Evolutionary conservation across 768 basidiomycete species (phyloP).

Genomic region (Fibroporia radiculosa): DNA sequence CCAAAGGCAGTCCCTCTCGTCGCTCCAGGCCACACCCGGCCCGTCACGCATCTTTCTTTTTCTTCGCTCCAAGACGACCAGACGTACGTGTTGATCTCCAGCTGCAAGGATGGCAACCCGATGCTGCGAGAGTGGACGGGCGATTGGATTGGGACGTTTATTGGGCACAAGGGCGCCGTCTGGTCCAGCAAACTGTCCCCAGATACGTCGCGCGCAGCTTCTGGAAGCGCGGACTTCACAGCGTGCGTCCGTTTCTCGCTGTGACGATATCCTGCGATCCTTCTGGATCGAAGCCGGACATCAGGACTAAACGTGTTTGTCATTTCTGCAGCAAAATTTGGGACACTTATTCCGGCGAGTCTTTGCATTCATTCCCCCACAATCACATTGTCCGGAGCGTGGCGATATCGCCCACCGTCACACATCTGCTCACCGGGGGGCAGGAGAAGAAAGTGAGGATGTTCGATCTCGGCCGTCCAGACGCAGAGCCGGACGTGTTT

Average conservation of each 20-base stretch:
- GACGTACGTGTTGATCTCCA: conserved; percentile 85
- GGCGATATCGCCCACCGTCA: conserved; percentile 65
- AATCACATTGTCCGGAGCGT: conserved; percentile 97
- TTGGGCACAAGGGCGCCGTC: conserved; percentile 90
- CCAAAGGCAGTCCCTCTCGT: conserved; percentile 69
- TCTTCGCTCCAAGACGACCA: conserved; percentile 79
- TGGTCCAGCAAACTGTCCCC: conserved; percentile 91
- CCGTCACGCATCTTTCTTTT: conserved; percentile 92
- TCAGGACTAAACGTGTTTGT: conserved; percentile 9
- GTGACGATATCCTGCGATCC: not conserved
- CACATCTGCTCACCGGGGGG: conserved; percentile 81
- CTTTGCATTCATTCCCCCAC: conserved; percentile 93
- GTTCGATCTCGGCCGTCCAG: conserved; percentile 82
- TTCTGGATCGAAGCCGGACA: not conserved
- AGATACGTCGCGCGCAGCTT: conserved; percentile 81
- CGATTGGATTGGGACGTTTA: conserved; percentile 95
- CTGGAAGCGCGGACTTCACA: conserved; percentile 95
- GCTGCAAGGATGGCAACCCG: conserved; percentile 98
- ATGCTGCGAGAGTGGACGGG: conserved; percentile 97
- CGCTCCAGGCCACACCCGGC: conserved; percentile 79
- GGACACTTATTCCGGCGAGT: conserved; percentile 87
- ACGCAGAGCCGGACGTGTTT: conserved; percentile 82
- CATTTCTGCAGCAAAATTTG: conserved; percentile 71
- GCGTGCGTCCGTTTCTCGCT: conserved; percentile 53
- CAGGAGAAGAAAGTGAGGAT: conserved; percentile 97